A percentile compares a stretch with the other conserved stretches of the same genome.
Evolutionary conservation across 1,284 basidiomycete genomes (phyloP).

Genomic region (Caloboletus inedulis): DNA sequence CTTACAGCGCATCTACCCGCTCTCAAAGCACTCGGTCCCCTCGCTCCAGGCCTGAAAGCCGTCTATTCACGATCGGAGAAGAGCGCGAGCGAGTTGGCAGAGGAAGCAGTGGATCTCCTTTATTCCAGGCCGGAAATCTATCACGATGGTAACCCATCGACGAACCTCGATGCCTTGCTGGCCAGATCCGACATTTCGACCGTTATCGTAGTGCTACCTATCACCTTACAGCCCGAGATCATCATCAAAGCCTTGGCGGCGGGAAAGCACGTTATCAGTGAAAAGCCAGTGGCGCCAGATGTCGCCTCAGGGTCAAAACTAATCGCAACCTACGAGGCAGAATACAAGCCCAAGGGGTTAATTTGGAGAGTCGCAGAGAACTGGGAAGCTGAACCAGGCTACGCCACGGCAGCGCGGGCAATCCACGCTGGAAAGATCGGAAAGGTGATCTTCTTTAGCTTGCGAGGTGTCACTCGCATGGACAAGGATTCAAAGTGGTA

Average conservation of each 20-base stretch:
- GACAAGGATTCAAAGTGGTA: constrained; percentile 69
- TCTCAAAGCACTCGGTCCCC: constrained; percentile 47
- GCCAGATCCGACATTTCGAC: constrained; percentile 62
- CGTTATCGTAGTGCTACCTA: constrained; percentile 77
- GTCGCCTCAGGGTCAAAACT: constrained; percentile 61
- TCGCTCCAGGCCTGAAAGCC: constrained; percentile 53
- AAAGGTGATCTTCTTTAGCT: constrained; percentile 60
- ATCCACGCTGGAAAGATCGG: constrained; percentile 62
- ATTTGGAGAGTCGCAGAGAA: constrained; percentile 90
- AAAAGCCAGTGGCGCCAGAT: constrained; percentile 81
- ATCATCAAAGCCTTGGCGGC: constrained; percentile 60
- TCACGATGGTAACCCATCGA: constrained; percentile 46
- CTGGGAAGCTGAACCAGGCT: constrained; percentile 67
- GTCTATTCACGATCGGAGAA: constrained; percentile 77
- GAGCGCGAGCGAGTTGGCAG: constrained; percentile 53
- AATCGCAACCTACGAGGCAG: constrained; percentile 62
- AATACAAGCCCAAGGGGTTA: constrained; percentile 66
- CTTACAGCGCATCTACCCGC: constrained; percentile 70
- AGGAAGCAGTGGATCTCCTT: constrained; percentile 41
- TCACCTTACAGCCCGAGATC: constrained; percentile 67
- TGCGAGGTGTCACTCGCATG: constrained; percentile 53
- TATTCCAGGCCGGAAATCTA: constrained; percentile 48
- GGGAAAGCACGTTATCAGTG: constrained; percentile 83
- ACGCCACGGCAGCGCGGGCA: constrained; percentile 50
- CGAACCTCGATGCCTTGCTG: constrained; percentile 64